phyloP scores from a whole-genome alignment of 805 yeast species.

The Kregervanrija fluxuum region DNA sequence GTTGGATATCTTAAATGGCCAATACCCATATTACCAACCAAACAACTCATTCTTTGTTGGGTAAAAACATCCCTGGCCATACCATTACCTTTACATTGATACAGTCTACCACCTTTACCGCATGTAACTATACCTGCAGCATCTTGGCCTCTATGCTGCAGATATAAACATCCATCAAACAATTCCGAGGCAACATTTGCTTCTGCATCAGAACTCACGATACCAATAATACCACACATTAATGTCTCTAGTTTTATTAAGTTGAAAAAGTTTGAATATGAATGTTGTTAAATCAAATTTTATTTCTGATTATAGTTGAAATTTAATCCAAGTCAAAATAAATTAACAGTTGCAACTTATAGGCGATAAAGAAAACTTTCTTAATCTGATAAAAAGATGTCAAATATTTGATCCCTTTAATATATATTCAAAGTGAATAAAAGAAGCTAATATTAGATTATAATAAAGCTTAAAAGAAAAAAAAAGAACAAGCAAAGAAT shows the following conservation, averaged over 20 bases:
- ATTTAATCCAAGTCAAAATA: no score
- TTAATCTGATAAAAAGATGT: no score
- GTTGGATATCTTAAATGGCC: constrained; percentile 96
- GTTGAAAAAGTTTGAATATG: no score
- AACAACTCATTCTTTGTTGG: constrained; percentile 63
- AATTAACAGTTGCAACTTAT: no score
- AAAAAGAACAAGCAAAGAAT: no score
- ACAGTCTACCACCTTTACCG: constrained; percentile 86
- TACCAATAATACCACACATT: constrained; percentile 96
- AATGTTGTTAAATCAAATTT: no score
- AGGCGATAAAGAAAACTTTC: no score
- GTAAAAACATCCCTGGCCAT: constrained; percentile 98
- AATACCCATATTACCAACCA: constrained; percentile 92
- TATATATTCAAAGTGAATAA: no score
- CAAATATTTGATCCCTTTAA: no score
- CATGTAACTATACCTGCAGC: constrained; percentile 99
- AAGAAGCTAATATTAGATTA: no score
- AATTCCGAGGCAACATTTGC: constrained; percentile 80
- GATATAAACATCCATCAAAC: constrained; percentile 83
- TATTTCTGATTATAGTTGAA: no score
- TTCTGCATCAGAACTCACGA: constrained; percentile 69
- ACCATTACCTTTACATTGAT: constrained; percentile 98
- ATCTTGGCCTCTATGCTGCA: constrained; percentile 98
- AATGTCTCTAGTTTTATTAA: not conserved
- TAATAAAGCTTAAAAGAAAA: no score